Evolutionary conservation across 1,139 yeast genomes (phyloP), one percentile per base, ranked within the genome.

Genomic region (Saccharomycopsis hybrid): DNA sequence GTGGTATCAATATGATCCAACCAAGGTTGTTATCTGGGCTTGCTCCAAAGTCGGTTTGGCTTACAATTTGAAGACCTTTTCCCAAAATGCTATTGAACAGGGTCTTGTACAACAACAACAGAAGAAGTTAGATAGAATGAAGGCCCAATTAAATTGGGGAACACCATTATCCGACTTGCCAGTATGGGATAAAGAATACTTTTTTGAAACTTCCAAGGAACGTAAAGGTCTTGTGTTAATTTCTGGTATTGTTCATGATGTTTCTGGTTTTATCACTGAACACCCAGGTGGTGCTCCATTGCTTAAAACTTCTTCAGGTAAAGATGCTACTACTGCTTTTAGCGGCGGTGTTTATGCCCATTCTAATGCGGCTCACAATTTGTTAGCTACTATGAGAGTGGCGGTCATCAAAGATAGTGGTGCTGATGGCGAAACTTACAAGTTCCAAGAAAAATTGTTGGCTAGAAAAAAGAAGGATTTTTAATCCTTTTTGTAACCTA

Each of bases 1-100:
- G 70, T 94, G 98, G 98, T 92, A 86, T 76, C 98, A 94, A 77
- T 92, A 85, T 69, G 98, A 92, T 68, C 98, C 98, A 59, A 92
- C 97, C 59, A 92, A 92, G 77, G 65, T 84, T 55, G 65, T 80
- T 55, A 90, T 92, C 65, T 88, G 80, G 74, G 46, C 68, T 41
- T 70, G 79, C 62, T 85, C 90, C 53, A 78, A 83, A 67, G 59
- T 90, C 43, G 98, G 98, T 33, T 72, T 92, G 53, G 90, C 97
- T 43, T 85, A 80, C 73, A 85, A 89, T 74, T 77, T 92, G 72
- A 90, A 92, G 73, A 87, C 84, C 51, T 92, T 92, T 69, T 85
- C 96, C 29, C 94, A 86, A 69, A 89, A 90, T 65, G 96, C 96
- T 50, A 92, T 92, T 65, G 94, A 90, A 66, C 97, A 92, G 71